A percentile compares a stretch with the other conserved stretches of the same genome.
Conservation (phyloP, 768 basidiomycete genomes). For the Mycena kentingensis region DNA sequence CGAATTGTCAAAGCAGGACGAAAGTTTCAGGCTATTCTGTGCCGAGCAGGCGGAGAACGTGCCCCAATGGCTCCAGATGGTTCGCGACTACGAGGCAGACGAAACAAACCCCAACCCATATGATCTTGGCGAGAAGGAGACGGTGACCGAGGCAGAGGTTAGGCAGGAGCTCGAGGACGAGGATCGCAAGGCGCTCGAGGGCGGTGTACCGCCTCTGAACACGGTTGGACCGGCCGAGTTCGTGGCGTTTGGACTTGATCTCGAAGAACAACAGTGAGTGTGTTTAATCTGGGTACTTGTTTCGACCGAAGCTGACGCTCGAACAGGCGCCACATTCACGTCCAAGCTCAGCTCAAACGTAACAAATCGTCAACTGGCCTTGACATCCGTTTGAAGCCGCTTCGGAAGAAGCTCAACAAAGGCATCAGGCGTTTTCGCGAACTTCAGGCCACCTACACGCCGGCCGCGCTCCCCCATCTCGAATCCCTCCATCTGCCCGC, state of each 20-base stretch:
- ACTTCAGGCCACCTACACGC: conserved; percentile 4
- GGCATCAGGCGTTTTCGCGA: neutral
- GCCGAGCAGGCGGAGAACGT: neutral
- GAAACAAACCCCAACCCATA: neutral
- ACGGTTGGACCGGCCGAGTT: conserved; percentile 1
- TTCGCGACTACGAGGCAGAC: neutral
- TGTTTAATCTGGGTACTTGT: neutral
- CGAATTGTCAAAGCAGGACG: neutral
- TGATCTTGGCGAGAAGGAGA: neutral
- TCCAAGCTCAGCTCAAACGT: neutral
- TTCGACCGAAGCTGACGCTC: too few relatives aligned
- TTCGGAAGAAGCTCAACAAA: neutral
- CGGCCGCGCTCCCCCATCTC: neutral
- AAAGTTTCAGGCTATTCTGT: neutral
- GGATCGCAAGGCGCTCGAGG: neutral
- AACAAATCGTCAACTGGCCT: neutral
- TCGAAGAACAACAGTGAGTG: conserved; percentile 13
- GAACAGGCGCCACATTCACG: neutral
- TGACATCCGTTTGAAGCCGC: neutral
- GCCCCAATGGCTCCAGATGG: neutral
- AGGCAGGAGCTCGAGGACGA: neutral
- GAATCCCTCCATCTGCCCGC: too few relatives aligned
- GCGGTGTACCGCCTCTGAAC: neutral
- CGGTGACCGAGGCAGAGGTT: neutral
- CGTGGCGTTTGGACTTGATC: neutral